phyloP scores from a whole-genome alignment of 345 rosid species.

The Lumnitzera racemosa region DNA sequence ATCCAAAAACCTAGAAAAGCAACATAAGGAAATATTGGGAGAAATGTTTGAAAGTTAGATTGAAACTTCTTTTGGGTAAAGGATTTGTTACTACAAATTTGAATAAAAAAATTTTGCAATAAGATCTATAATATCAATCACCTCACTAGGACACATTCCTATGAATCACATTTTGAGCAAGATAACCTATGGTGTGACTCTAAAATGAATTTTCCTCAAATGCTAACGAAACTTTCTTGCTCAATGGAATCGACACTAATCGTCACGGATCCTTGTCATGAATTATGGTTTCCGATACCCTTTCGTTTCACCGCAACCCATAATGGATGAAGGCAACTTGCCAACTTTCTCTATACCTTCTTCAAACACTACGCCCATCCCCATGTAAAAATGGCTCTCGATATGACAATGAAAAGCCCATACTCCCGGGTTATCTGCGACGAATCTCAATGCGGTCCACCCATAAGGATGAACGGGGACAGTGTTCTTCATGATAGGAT shows the following conservation, averaged over 20 bases:
- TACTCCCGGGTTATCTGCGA: constrained; percentile 57
- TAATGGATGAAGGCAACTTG: constrained; percentile 44
- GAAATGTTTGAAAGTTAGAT: too few species aligned
- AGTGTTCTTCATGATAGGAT: constrained; percentile 78
- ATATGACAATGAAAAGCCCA: constrained; percentile 79
- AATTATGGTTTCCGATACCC: constrained; percentile 1
- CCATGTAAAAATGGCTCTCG: constrained; percentile 65
- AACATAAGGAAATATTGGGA: too few species aligned
- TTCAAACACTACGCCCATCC: constrained; percentile 60
- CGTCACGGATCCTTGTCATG: background rate
- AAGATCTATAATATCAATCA: too few species aligned
- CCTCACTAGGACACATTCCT: too few species aligned
- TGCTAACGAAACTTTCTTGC: background rate
- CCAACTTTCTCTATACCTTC: constrained; percentile 44
- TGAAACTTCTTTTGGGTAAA: too few species aligned
- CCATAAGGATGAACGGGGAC: constrained; percentile 64
- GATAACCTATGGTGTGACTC: too few species aligned
- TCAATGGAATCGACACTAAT: background rate
- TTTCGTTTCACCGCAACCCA: constrained; percentile 45
- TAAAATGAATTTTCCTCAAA: too few species aligned
- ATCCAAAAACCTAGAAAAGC: too few species aligned
- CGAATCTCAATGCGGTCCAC: constrained; percentile 66
- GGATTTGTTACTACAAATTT: too few species aligned
- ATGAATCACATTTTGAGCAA: too few species aligned
- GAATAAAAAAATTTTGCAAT: too few species aligned